phyloP scores from a whole-genome alignment of 1,284 basidiomycete genomes.

The Calocybe gambosa region DNA sequence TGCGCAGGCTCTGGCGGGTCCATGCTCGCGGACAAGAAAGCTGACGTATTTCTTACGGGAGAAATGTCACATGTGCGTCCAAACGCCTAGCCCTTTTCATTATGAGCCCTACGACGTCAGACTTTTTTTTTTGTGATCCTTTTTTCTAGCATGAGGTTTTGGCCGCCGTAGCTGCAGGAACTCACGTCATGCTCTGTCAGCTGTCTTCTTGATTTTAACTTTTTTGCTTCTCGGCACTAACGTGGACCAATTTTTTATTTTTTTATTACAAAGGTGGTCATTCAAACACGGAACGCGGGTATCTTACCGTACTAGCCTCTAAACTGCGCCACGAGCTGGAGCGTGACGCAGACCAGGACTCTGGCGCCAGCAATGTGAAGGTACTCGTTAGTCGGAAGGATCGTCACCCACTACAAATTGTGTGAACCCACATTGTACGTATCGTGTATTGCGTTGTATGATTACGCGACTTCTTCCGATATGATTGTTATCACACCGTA shows the following conservation, averaged over 20 bases:
- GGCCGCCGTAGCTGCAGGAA: slow-evolving; percentile 66
- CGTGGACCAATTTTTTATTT: no score
- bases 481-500: no score
- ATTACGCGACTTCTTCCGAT: no score
- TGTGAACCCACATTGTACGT: slow-evolving; percentile 25
- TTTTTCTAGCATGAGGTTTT: slow-evolving; percentile 76
- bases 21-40: slow-evolving; percentile 61
- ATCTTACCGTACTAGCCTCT: slow-evolving; percentile 59
- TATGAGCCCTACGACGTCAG: background rate
- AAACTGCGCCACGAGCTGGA: slow-evolving; percentile 54
- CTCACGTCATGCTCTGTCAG: slow-evolving; percentile 76
- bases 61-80: slow-evolving; percentile 85
- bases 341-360: slow-evolving; percentile 25
- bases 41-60: slow-evolving; percentile 86
- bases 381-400: slow-evolving; percentile 57
- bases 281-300: slow-evolving; percentile 86
- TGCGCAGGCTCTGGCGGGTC: slow-evolving; percentile 83
- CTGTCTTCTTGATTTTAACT: slow-evolving; percentile 9
- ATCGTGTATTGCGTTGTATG: background rate
- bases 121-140: slow-evolving; percentile 9
- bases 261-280: slow-evolving; percentile 57
- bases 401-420: slow-evolving; percentile 52
- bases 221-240: slow-evolving; percentile 16
- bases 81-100: background rate
- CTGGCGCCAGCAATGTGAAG: slow-evolving; percentile 28